A percentile compares a stretch with the other conserved stretches of the same genome.
phyloP scores from a whole-genome alignment of 345 rosid genomes.

The Camelina hispida region DNA sequence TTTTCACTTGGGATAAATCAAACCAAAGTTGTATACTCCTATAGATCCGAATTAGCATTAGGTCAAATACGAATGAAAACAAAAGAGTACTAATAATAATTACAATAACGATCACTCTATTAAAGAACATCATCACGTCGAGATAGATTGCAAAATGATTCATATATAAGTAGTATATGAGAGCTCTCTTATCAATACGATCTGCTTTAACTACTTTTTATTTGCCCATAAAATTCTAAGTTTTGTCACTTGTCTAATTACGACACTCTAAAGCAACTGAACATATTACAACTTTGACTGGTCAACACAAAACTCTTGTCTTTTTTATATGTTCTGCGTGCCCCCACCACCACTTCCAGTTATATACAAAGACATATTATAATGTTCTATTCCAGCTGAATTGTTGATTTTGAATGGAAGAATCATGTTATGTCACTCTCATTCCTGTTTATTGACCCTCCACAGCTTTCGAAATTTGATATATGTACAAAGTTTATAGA shows the following conservation, averaged over 20 bases:
- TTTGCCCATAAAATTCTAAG: conserved; percentile 36
- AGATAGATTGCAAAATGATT: conserved; percentile 43
- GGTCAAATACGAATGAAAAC: not conserved
- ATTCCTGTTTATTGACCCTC: conserved; percentile 28
- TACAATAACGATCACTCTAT: conserved; percentile 1
- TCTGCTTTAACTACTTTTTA: conserved; percentile 42
- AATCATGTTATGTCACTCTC: conserved; percentile 37
- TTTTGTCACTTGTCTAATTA: conserved; percentile 37
- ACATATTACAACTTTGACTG: conserved; percentile 39
- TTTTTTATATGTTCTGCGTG: not conserved
- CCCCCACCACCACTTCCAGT: conserved; percentile 30
- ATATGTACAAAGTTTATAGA: not conserved
- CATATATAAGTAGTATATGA: not conserved
- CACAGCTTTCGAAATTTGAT: not conserved
- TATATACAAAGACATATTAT: conserved; percentile 17
- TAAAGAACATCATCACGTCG: conserved; percentile 31
- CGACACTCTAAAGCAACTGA: conserved; percentile 30
- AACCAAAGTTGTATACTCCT: conserved; percentile 3
- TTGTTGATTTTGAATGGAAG: conserved; percentile 28
- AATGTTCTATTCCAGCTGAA: conserved; percentile 14
- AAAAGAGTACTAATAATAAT: not conserved
- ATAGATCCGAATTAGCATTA: not conserved
- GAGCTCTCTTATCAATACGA: conserved; percentile 44
- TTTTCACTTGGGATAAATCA: not conserved
- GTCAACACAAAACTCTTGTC: conserved; percentile 38